Conservation (phyloP, 805 yeast genomes). For the Candida maesae region DNA sequence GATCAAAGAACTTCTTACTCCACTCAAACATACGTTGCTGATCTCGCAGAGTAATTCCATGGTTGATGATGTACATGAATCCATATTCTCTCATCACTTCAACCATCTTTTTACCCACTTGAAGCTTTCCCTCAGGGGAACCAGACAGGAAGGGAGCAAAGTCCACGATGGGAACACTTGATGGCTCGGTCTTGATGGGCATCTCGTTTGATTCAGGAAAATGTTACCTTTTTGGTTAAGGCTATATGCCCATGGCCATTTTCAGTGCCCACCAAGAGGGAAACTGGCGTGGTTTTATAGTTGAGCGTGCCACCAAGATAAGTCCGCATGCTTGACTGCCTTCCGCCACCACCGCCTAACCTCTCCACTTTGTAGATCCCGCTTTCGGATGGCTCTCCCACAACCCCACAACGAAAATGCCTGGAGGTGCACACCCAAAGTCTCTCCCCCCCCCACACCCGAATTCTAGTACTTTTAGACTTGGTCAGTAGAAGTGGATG, state of each 20-base stretch:
- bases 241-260: too few relatives aligned
- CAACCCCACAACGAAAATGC: too few relatives aligned
- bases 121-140: constrained; percentile 19
- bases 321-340: too few relatives aligned
- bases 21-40: constrained; percentile 22
- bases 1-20: constrained; percentile 20
- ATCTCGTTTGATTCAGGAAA: too few relatives aligned
- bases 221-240: too few relatives aligned
- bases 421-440: too few relatives aligned
- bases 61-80: constrained; percentile 25
- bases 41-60: constrained; percentile 19
- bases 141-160: constrained; percentile 28
- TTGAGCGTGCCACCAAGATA: too few relatives aligned
- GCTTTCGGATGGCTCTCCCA: too few relatives aligned
- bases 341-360: neutral
- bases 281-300: neutral
- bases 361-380: neutral
- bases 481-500: too few relatives aligned
- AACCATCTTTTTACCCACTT: constrained; percentile 26
- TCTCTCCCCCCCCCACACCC: too few relatives aligned
- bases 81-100: constrained; percentile 25
- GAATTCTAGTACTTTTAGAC: too few relatives aligned
- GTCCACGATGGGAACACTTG: constrained; percentile 28
- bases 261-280: neutral
- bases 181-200: neutral